Conservation (phyloP, 1,139 yeast genomes). For the Blastobotrys indianensis region DNA sequence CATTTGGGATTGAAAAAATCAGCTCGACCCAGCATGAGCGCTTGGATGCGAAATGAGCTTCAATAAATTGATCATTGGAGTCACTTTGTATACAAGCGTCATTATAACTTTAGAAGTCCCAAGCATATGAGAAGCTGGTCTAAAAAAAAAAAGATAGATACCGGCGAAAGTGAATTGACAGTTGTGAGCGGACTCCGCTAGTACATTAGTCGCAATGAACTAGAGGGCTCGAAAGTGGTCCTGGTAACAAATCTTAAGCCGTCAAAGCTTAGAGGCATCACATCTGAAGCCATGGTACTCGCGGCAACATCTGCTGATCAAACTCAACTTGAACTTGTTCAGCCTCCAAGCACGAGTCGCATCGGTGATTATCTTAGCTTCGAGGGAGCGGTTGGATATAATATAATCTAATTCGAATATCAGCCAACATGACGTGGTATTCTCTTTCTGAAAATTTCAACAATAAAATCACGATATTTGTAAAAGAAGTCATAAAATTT, state of each 20-base stretch:
- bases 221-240: conserved; percentile 47
- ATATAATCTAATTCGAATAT: too few relatives aligned
- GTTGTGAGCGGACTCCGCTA: conserved; percentile 58
- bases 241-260: conserved; percentile 59
- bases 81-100: too few relatives aligned
- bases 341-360: conserved; percentile 34
- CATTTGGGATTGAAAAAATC: too few relatives aligned
- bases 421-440: too few relatives aligned
- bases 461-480: too few relatives aligned
- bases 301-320: conserved; percentile 39
- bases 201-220: conserved; percentile 42
- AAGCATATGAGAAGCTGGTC: too few relatives aligned
- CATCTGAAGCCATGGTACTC: conserved; percentile 53
- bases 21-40: too few relatives aligned
- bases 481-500: too few relatives aligned
- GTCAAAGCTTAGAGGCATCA: conserved; percentile 57
- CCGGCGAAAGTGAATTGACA: conserved; percentile 22
- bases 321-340: conserved; percentile 35
- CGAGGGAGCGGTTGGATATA: conserved; percentile 16
- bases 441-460: too few relatives aligned
- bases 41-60: too few relatives aligned
- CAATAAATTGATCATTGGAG: too few relatives aligned
- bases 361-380: conserved; percentile 30
- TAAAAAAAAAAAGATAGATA: conserved; percentile 39
- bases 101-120: too few relatives aligned